Percentiles rank a stretch among this genome's conserved stretches.
These are phyloP conservation scores for Psilocybe azurescens DNA, from an alignment of 768 basidiomycete species.

Conservation along the genomic window DNA sequence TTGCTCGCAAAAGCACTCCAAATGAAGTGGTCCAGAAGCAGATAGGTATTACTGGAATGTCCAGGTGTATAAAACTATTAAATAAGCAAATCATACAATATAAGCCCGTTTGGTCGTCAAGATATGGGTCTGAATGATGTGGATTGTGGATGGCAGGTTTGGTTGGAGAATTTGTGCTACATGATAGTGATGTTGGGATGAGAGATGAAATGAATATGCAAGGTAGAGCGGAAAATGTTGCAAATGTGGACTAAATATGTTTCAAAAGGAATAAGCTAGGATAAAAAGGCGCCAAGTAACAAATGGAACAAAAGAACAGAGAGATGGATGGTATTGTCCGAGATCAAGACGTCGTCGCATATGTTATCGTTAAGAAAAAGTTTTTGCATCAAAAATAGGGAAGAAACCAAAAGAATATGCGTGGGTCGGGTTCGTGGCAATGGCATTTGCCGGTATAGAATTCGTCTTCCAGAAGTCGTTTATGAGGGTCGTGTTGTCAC, in stretches of 20 bases:
- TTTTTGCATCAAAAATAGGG: constrained; percentile 15
- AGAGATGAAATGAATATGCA: constrained; percentile 12
- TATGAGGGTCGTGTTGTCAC: constrained; percentile 22
- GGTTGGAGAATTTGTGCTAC: constrained; percentile 21
- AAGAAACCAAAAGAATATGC: constrained; percentile 19
- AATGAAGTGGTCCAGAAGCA: constrained; percentile 5
- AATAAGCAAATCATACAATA: constrained; percentile 26
- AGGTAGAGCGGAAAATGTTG: constrained; percentile 13
- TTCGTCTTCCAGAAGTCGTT: constrained; percentile 31
- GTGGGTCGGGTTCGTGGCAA: constrained; percentile 24
- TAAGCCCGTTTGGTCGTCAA: constrained; percentile 23
- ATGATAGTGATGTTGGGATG: constrained; percentile 14
- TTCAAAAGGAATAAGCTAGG: constrained; percentile 8
- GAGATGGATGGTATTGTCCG: constrained; percentile 14
- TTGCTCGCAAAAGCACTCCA: background rate
- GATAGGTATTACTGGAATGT: constrained; percentile 24
- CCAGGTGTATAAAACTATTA: constrained; percentile 23
- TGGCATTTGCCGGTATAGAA: constrained; percentile 29
- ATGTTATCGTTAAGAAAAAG: constrained; percentile 16
- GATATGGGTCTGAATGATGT: constrained; percentile 14
- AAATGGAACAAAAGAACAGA: constrained; percentile 9
- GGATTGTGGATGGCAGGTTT: constrained; percentile 10
- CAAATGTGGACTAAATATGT: constrained; percentile 22
- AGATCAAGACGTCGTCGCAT: constrained; percentile 16
- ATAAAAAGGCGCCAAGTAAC: background rate